Evolutionary conservation across 1,284 basidiomycete genomes (phyloP).

Genomic region (Amylostereum chailletii): DNA sequence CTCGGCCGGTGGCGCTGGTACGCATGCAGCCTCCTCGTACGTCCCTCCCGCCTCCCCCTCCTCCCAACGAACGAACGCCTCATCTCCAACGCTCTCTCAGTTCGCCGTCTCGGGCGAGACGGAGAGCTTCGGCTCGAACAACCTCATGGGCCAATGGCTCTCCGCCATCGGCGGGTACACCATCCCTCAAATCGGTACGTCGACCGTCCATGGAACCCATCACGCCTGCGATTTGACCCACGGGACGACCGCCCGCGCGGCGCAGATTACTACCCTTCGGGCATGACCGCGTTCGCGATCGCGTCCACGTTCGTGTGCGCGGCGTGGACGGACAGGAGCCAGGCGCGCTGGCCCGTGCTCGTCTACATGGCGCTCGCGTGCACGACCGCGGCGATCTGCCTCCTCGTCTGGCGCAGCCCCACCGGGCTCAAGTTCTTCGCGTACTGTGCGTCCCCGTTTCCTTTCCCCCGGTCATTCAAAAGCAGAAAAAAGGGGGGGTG

Average conservation of each 20-base stretch:
- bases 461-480: neutral
- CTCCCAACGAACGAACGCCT: neutral
- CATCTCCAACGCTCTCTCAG: constrained; percentile 18
- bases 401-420: constrained; percentile 49
- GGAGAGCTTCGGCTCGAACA: constrained; percentile 65
- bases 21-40: constrained; percentile 51
- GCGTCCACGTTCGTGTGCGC: constrained; percentile 54
- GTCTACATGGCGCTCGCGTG: constrained; percentile 52
- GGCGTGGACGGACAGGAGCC: constrained; percentile 50
- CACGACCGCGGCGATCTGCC: constrained; percentile 45
- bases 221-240: neutral
- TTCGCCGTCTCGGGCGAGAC: constrained; percentile 61
- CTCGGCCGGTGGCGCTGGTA: constrained; percentile 66
- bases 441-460: constrained; percentile 38
- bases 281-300: constrained; percentile 58
- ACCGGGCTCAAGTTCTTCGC: constrained; percentile 58
- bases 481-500: too few species aligned
- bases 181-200: constrained; percentile 48
- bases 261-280: constrained; percentile 57
- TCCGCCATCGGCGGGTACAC: constrained; percentile 53
- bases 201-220: neutral
- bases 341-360: constrained; percentile 54
- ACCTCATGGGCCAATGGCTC: constrained; percentile 71
- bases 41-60: constrained; percentile 9
- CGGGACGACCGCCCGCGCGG: neutral